Conservation (phyloP, 164 flowering plant genomes). For the Umbilicus rupestris region DNA sequence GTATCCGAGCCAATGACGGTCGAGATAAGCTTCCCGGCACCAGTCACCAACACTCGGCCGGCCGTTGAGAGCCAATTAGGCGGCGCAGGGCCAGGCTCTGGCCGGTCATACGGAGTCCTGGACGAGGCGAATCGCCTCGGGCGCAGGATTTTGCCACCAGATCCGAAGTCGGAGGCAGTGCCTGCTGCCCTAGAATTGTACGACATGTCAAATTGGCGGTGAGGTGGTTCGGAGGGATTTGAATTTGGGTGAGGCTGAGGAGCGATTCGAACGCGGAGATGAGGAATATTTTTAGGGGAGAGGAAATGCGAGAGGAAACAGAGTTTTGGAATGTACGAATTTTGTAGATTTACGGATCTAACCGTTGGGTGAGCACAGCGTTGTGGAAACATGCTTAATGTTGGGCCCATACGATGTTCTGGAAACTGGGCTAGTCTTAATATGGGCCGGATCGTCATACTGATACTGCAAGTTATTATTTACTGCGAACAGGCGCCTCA, state of each 20-base stretch:
- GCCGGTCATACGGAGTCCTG: slow-evolving; percentile 40
- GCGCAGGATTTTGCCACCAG: slow-evolving; percentile 52
- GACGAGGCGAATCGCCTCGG: slow-evolving; percentile 18
- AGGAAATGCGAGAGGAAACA: too few relatives aligned
- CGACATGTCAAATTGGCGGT: neutral
- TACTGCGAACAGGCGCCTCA: too few relatives aligned
- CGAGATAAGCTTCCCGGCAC: slow-evolving; percentile 46
- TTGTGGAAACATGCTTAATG: too few relatives aligned
- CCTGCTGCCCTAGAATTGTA: neutral
- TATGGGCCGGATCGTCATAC: too few relatives aligned
- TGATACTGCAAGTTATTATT: too few relatives aligned
- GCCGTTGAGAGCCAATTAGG: slow-evolving; percentile 36
- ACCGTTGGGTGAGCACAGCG: too few relatives aligned
- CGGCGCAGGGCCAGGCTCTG: slow-evolving; percentile 10
- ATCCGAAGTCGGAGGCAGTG: slow-evolving; percentile 14
- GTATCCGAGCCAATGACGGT: slow-evolving; percentile 24
- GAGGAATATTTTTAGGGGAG: too few relatives aligned
- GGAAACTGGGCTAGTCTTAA: too few relatives aligned
- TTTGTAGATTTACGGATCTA: too few relatives aligned
- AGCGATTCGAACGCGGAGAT: neutral
- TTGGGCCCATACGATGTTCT: too few relatives aligned
- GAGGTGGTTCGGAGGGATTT: neutral
- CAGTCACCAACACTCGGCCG: slow-evolving; percentile 26
- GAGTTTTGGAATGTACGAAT: too few relatives aligned
- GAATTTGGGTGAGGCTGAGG: neutral